Conservation (phyloP, 805 yeast species). For the Wickerhamomyces bovis region DNA sequence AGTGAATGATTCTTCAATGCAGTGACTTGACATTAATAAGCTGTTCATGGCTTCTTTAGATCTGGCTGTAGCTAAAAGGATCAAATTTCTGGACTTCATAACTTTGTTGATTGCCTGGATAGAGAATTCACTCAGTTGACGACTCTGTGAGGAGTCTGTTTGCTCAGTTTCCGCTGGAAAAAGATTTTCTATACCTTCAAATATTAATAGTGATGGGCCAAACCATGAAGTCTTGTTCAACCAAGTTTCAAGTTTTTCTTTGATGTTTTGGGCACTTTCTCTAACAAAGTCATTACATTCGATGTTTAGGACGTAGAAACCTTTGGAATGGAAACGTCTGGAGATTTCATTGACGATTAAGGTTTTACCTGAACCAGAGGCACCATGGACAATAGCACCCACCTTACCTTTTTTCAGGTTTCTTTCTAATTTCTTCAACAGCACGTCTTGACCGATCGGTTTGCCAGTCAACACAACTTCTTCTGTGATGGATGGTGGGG, state of each 20-base stretch:
- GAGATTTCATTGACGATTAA: slow-evolving; percentile 41
- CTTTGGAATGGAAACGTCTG: slow-evolving; percentile 27
- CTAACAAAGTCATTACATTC: slow-evolving; percentile 53
- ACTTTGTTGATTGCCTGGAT: slow-evolving; percentile 40
- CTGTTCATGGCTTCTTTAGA: slow-evolving; percentile 63
- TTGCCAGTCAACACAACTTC: slow-evolving; percentile 3
- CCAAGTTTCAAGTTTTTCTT: slow-evolving; percentile 39
- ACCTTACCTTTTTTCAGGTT: slow-evolving; percentile 38
- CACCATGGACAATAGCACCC: slow-evolving; percentile 64
- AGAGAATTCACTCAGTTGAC: slow-evolving; percentile 61
- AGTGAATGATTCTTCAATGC: slow-evolving; percentile 56
- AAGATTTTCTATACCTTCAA: slow-evolving; percentile 75
- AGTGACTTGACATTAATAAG: slow-evolving; percentile 57
- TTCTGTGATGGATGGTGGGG: slow-evolving; percentile 8
- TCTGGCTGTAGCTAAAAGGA: slow-evolving; percentile 56
- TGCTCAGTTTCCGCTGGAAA: slow-evolving; percentile 57
- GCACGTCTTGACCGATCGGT: slow-evolving; percentile 54
- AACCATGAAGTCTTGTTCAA: slow-evolving; percentile 61
- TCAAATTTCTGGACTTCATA: slow-evolving; percentile 35
- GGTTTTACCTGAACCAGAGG: slow-evolving; percentile 80
- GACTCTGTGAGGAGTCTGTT: slow-evolving; percentile 53
- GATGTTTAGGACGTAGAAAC: slow-evolving; percentile 42
- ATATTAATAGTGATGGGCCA: slow-evolving; percentile 64
- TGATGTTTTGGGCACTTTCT: slow-evolving; percentile 43
- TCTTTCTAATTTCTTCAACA: slow-evolving; percentile 34